phyloP scores from a whole-genome alignment of 2,329 filamentous ascomycete genomes.

The Orbilia oligospora region DNA sequence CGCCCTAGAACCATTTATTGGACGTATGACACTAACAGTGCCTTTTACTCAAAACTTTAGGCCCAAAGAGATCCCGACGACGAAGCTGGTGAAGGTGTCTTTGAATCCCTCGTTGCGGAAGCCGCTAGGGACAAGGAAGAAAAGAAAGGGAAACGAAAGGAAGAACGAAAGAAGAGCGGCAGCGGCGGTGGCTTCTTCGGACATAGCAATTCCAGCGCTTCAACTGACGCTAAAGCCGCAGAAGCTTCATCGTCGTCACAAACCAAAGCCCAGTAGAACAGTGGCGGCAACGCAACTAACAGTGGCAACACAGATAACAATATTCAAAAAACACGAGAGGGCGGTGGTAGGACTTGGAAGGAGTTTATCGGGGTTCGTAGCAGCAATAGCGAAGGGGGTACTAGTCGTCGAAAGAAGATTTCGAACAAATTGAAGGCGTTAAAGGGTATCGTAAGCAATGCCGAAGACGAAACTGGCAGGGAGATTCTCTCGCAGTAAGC shows the following conservation, averaged over 20 bases:
- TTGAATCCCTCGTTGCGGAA: constrained; percentile 97
- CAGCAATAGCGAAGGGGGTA: background rate
- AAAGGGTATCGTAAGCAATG: constrained; percentile 12
- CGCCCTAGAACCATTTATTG: background rate
- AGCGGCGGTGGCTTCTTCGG: constrained; percentile 47
- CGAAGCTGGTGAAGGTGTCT: constrained; percentile 98
- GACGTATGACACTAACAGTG: background rate
- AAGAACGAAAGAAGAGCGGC: constrained; percentile 69
- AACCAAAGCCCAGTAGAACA: constrained; percentile 51
- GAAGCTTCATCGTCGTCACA: constrained; percentile 38
- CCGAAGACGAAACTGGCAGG: background rate
- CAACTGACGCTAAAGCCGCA: constrained; percentile 34
- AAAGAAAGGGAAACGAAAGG: constrained; percentile 80
- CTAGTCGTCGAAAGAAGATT: constrained; percentile 5
- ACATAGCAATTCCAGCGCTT: constrained; percentile 47
- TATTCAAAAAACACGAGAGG: constrained; percentile 17
- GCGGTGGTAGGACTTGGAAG: constrained; percentile 20
- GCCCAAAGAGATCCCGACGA: constrained; percentile 91
- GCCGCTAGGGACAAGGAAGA: constrained; percentile 88
- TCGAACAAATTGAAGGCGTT: constrained; percentile 33
- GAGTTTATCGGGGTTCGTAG: constrained; percentile 20
- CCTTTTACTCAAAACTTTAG: constrained; percentile 69
- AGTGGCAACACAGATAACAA: constrained; percentile 14
- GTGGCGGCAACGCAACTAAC: constrained; percentile 8
- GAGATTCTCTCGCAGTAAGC: constrained; percentile 6